A percentile compares a stretch with the other conserved stretches of the same genome.
Conservation (phyloP, 768 basidiomycete genomes). For the Fomitopsis pulvina region DNA sequence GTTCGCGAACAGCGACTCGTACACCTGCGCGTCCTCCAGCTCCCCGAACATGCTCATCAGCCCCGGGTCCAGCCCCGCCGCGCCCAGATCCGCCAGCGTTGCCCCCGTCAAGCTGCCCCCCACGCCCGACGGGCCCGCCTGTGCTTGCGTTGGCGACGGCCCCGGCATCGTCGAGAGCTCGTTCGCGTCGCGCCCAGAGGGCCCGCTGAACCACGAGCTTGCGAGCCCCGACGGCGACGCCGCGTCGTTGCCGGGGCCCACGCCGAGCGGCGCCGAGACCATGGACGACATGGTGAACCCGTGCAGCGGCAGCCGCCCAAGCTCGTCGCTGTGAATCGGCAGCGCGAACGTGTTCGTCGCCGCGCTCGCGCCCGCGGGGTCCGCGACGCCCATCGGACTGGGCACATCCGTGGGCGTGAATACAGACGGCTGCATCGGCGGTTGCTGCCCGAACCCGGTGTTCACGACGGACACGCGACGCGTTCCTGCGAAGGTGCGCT, state of each 20-base stretch:
- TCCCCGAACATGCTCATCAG: slow-evolving; percentile 16
- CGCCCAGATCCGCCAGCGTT: background rate
- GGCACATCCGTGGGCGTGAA: background rate
- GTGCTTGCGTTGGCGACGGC: background rate
- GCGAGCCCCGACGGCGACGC: background rate
- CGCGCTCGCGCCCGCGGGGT: background rate
- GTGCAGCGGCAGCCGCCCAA: slow-evolving; percentile 48
- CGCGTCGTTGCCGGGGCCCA: no score
- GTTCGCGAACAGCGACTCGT: slow-evolving; percentile 19
- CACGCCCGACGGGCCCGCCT: slow-evolving; percentile 1
- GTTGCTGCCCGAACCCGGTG: background rate
- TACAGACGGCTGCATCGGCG: slow-evolving; percentile 2
- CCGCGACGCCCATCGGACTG: background rate
- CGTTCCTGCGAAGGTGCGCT: slow-evolving; percentile 27
- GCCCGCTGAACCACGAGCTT: background rate
- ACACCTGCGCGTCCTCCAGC: slow-evolving; percentile 14
- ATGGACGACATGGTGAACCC: slow-evolving; percentile 6
- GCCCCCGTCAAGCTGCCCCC: background rate
- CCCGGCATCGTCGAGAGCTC: background rate
- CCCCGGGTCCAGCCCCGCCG: slow-evolving; percentile 8
- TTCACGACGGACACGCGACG: slow-evolving; percentile 23
- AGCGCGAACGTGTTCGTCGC: slow-evolving; percentile 27
- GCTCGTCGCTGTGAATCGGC: slow-evolving; percentile 51
- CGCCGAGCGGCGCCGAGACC: background rate
- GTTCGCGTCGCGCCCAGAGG: background rate